These are phyloP conservation scores for Candida tallmaniae DNA, from an alignment of 805 yeast genomes.

Conservation along the genomic window DNA sequence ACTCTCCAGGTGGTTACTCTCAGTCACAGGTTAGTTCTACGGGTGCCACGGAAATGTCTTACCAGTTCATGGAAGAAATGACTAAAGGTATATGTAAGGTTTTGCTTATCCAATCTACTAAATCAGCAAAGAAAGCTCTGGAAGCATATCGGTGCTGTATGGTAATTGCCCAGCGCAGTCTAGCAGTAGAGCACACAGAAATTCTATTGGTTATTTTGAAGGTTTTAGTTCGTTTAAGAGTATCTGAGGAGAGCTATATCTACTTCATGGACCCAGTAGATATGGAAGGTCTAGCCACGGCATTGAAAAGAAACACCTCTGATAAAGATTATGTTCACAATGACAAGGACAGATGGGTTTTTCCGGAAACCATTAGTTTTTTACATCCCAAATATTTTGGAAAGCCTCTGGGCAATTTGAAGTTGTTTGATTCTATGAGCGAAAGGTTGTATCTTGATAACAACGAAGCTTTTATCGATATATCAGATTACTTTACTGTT, in stretches of 20 bases:
- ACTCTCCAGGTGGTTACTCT: slow-evolving; percentile 18
- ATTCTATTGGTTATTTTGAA: slow-evolving; percentile 47
- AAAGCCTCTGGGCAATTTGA: slow-evolving; percentile 30
- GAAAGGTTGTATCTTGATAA: slow-evolving; percentile 15
- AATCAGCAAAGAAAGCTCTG: slow-evolving; percentile 22
- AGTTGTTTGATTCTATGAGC: slow-evolving; percentile 15
- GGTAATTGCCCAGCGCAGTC: slow-evolving; percentile 30
- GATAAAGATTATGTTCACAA: slow-evolving; percentile 18
- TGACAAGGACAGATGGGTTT: slow-evolving; percentile 44
- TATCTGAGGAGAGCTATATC: slow-evolving; percentile 39
- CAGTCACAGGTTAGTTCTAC: slow-evolving; percentile 5
- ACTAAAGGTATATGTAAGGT: slow-evolving; percentile 23
- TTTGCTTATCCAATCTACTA: slow-evolving; percentile 20
- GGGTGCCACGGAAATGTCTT: slow-evolving; percentile 5
- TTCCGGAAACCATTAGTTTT: slow-evolving; percentile 53
- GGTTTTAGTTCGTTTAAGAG: slow-evolving; percentile 51
- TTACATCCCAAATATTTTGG: slow-evolving; percentile 43
- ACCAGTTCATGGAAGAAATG: slow-evolving; percentile 13
- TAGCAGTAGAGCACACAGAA: slow-evolving; percentile 29
- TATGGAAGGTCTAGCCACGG: slow-evolving; percentile 62
- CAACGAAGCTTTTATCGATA: slow-evolving; percentile 29
- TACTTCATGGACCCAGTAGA: slow-evolving; percentile 52
- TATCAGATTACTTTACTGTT: slow-evolving; percentile 48
- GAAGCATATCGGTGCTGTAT: slow-evolving; percentile 28
- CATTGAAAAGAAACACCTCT: slow-evolving; percentile 47